Percentiles rank a stretch among this genome's conserved stretches.
Evolutionary conservation across 2,329 filamentous ascomycete species (phyloP).

Genomic region (Hirsutella thompsonii): DNA sequence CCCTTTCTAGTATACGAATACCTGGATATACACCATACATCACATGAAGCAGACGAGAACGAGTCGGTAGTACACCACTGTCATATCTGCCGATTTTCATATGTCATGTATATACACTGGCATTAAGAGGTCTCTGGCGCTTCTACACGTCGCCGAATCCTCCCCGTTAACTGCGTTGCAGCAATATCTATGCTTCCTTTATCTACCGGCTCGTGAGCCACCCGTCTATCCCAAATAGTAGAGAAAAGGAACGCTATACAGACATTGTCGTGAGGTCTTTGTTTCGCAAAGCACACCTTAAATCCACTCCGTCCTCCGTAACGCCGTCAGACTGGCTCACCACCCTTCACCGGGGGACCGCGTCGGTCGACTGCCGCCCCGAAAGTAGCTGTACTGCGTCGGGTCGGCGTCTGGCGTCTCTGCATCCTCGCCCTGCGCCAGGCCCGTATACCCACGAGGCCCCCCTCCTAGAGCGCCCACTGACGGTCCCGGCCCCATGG

Average conservation of each 20-base stretch:
- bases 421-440: conserved; percentile 39
- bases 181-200: not conserved
- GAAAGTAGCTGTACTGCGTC: conserved; percentile 44
- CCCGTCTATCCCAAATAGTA: conserved; percentile 7
- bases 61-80: too few species aligned
- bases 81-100: not conserved
- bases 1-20: too few species aligned
- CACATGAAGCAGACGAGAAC: too few species aligned
- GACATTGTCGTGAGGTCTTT: not conserved
- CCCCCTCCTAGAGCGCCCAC: conserved; percentile 42
- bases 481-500: conserved; percentile 24
- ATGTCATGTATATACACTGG: not conserved
- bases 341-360: conserved; percentile 25
- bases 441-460: conserved; percentile 43
- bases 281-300: not conserved
- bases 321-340: conserved; percentile 11
- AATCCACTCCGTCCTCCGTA: not conserved
- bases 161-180: not conserved
- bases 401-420: conserved; percentile 25
- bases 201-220: not conserved
- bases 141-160: not conserved
- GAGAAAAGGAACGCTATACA: conserved; percentile 6
- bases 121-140: not conserved
- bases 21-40: too few species aligned
- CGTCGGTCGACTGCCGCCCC: conserved; percentile 19